These are phyloP conservation scores for Didymella segeticola DNA, from an alignment of 2,329 filamentous ascomycete species.

Conservation along the genomic window DNA sequence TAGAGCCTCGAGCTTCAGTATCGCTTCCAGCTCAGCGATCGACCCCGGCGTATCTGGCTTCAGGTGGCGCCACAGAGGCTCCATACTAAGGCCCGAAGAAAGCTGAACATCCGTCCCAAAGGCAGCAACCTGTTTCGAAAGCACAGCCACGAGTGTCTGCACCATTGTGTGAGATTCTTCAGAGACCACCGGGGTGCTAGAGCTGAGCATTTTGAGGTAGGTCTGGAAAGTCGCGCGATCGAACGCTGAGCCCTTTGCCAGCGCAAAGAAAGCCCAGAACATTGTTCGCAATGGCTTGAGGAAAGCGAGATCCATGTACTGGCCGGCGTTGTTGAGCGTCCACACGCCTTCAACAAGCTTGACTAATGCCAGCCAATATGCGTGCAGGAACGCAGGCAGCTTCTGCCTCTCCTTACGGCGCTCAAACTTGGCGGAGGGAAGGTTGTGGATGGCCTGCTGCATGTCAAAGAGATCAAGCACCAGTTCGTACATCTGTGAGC, in stretches of 20 bases:
- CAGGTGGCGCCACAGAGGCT: slow-evolving; percentile 75
- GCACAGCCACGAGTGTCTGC: slow-evolving; percentile 32
- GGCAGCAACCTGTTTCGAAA: slow-evolving; percentile 37
- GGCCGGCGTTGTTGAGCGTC: slow-evolving; percentile 13
- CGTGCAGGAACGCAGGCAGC: slow-evolving; percentile 39
- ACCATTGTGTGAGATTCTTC: slow-evolving; percentile 23
- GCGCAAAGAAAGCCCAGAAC: slow-evolving; percentile 57
- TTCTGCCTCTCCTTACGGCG: slow-evolving; percentile 46
- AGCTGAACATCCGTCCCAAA: slow-evolving; percentile 77
- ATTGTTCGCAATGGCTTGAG: slow-evolving; percentile 46
- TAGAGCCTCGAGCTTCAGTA: slow-evolving; percentile 53
- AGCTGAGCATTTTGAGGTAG: slow-evolving; percentile 53
- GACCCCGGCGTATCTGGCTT: slow-evolving; percentile 64
- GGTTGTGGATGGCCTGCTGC: slow-evolving; percentile 33
- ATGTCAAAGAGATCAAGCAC: slow-evolving; percentile 41
- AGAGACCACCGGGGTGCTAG: slow-evolving; percentile 16
- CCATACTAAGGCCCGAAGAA: slow-evolving; percentile 79
- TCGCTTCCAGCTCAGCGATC: slow-evolving; percentile 45
- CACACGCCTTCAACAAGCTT: slow-evolving; percentile 26
- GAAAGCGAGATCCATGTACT: slow-evolving; percentile 20
- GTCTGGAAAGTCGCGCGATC: slow-evolving; percentile 63
- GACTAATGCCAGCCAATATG: slow-evolving; percentile 31
- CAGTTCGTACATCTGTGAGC: slow-evolving; percentile 38
- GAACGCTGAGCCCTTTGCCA: slow-evolving; percentile 52
- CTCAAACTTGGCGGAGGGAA: slow-evolving; percentile 43